A percentile compares a stretch with the other conserved stretches of the same genome.
phyloP scores from a whole-genome alignment of 116 monocot species.

The Posidonia oceanica region DNA sequence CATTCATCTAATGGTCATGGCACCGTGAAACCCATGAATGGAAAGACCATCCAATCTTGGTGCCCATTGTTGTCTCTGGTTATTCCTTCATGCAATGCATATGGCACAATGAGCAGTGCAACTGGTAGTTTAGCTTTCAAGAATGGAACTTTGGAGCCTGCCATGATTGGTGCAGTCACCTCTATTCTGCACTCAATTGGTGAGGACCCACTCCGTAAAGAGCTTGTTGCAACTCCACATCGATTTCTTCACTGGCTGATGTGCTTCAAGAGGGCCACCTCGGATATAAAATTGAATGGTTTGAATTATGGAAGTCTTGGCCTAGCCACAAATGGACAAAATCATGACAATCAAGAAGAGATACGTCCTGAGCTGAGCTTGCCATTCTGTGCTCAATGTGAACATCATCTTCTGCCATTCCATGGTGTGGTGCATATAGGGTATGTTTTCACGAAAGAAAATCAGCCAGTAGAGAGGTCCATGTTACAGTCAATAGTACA shows the following conservation, averaged over 20 bases:
- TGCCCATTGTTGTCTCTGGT: too few relatives aligned
- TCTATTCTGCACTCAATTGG: conserved; percentile 54
- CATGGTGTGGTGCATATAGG: conserved; percentile 87
- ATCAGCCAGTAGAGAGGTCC: conserved; percentile 30
- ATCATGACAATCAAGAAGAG: conserved; percentile 5
- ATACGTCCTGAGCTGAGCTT: conserved; percentile 45
- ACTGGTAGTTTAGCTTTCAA: conserved; percentile 25
- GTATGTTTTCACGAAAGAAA: conserved; percentile 25
- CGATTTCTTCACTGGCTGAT: conserved; percentile 84
- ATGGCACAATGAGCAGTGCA: conserved; percentile 5
- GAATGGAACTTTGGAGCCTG: conserved; percentile 11
- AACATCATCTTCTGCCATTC: conserved; percentile 97
- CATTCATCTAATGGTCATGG: conserved; percentile 27
- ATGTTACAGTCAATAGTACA: conserved; percentile 57
- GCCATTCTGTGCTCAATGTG: conserved; percentile 95
- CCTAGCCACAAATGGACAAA: conserved; percentile 1
- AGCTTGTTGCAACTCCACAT: conserved; percentile 65
- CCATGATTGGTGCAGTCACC: too few relatives aligned
- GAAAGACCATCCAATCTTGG: too few relatives aligned
- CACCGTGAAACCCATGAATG: conserved; percentile 12
- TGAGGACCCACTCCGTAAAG: conserved; percentile 73
- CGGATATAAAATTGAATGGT: conserved; percentile 39
- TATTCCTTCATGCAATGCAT: conserved; percentile 32
- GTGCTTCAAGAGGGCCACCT: conserved; percentile 60
- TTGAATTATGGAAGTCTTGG: conserved; percentile 5